These are phyloP conservation scores for Populus ilicifolia DNA, from an alignment of 345 rosid species.

Conservation along the genomic window DNA sequence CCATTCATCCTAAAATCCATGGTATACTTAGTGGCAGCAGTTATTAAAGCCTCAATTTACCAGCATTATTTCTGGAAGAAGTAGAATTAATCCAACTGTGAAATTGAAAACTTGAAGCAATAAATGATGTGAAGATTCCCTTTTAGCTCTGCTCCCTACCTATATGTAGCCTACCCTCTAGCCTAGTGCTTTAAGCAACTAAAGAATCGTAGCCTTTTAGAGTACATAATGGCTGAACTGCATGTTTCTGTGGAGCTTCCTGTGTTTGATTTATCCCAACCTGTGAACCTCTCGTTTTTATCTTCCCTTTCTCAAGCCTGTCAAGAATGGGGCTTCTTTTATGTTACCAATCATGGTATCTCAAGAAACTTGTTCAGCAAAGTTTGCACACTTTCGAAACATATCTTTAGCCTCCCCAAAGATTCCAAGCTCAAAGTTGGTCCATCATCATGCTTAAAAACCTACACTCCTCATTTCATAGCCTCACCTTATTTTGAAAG, in stretches of 20 bases:
- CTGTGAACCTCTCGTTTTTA: conserved; percentile 33
- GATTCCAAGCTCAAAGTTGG: conserved; percentile 67
- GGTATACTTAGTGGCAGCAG: conserved; percentile 17
- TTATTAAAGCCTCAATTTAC: conserved; percentile 1
- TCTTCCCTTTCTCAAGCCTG: conserved; percentile 58
- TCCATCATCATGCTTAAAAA: conserved; percentile 39
- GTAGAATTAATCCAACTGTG: not conserved
- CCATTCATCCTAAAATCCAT: conserved; percentile 8
- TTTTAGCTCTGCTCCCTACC: not conserved
- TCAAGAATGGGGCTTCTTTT: conserved; percentile 69
- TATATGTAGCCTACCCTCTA: conserved; percentile 17
- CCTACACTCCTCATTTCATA: conserved; percentile 66
- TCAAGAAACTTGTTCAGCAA: conserved; percentile 38
- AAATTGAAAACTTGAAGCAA: not conserved
- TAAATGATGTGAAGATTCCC: not conserved
- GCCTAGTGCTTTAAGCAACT: conserved; percentile 1
- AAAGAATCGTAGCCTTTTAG: conserved; percentile 10
- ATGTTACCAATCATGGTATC: conserved; percentile 65
- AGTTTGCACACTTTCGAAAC: conserved; percentile 36
- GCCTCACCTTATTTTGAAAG: conserved; percentile 86
- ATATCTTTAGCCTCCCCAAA: conserved; percentile 44
- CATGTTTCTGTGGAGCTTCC: conserved; percentile 49
- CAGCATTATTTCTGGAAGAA: conserved; percentile 14
- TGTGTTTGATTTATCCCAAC: conserved; percentile 57
- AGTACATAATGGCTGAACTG: conserved; percentile 38